Base-by-base conservation (phyloP, 345 rosid genomes). In the Citrus cavaleriei region DNA sequence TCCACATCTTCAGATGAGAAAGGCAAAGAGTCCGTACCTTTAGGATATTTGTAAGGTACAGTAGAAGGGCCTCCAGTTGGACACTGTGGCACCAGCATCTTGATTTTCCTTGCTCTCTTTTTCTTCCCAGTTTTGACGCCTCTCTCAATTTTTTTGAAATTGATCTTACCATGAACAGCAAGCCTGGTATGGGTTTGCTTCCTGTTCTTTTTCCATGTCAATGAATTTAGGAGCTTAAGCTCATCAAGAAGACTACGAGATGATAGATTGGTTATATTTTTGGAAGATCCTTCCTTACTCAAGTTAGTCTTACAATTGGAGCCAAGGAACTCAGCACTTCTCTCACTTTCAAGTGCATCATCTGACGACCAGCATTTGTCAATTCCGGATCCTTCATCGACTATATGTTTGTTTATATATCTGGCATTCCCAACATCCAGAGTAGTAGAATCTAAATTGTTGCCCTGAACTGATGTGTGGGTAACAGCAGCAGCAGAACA, bases 321-420 rank as follows among this genome's bases (percentile, higher is more conserved):
- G 57, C 77, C 79, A 75, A 38, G 72, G 57, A 83, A 85, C 49
- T 80, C 80, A 32, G 81, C 75, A 70, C 85, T 89, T 85, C 85
- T 85, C 81, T 84, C 87, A 73, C 88, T 86, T 79, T 83, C 89
- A 77, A 75, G 66, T 38, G 84, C 80, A 82, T 83, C 87, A 75
- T 87, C 86, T 34, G 90, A 85, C 37, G 87, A 87, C 78, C 92
- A 87, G 81, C 90, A 86, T 74, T 84, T 86, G 71, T 86, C 86
- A 79, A 83, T 83, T 5, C 72, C 80, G 4, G 88, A 89, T 76
- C 88, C 88, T 84, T 87, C 87, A 68, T 89, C 92, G 46, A 84
- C 83, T 21, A 81, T n/a, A 74, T 73, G 82, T 79, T 78, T 55
- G 38, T 82, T 72, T n/a, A 28, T 59, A 61, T 57, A 72, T 74